Evolutionary conservation across 1,139 yeast genomes (phyloP).

Genomic region (Geotrichum klebahnii): DNA sequence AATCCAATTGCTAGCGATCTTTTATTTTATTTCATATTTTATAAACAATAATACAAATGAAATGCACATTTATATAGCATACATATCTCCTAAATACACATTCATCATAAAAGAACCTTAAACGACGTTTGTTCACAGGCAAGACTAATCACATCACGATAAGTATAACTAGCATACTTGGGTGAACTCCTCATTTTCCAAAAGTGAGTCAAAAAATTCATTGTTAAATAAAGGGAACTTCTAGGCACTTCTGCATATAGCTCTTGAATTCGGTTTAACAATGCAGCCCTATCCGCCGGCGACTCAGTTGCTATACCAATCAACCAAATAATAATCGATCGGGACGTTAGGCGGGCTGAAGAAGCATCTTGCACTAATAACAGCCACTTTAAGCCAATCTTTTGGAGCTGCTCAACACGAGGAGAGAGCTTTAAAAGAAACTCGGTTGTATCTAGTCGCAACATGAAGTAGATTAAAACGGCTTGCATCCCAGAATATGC

Average conservation of each 20-base stretch:
- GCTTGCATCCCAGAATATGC: conserved; percentile 21
- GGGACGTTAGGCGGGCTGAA: conserved; percentile 17
- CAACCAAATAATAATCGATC: conserved; percentile 18
- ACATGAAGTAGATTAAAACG: conserved; percentile 23
- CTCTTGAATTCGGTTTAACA: conserved; percentile 24
- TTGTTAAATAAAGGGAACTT: conserved; percentile 16
- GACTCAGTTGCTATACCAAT: conserved; percentile 22
- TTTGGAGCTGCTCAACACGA: conserved; percentile 18
- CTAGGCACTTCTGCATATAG: conserved; percentile 23
- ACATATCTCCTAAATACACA: too few species aligned
- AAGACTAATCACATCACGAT: not conserved
- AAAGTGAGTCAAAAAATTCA: conserved; percentile 22
- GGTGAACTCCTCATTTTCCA: conserved; percentile 24
- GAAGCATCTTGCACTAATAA: too few species aligned
- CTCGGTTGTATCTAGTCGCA: conserved; percentile 25
- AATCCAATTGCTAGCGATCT: too few species aligned
- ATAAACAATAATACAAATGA: too few species aligned
- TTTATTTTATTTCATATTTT: too few species aligned
- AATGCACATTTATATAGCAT: too few species aligned
- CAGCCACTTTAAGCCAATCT: conserved; percentile 20
- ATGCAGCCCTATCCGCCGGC: conserved; percentile 19
- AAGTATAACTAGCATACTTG: not conserved
- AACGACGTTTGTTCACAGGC: too few species aligned
- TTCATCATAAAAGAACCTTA: too few species aligned
- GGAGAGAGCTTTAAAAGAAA: conserved; percentile 19